Evolutionary conservation across 2,329 filamentous ascomycete species (phyloP), one percentile per base, ranked within the genome.

Genomic region (Aureobasidium sp.): DNA sequence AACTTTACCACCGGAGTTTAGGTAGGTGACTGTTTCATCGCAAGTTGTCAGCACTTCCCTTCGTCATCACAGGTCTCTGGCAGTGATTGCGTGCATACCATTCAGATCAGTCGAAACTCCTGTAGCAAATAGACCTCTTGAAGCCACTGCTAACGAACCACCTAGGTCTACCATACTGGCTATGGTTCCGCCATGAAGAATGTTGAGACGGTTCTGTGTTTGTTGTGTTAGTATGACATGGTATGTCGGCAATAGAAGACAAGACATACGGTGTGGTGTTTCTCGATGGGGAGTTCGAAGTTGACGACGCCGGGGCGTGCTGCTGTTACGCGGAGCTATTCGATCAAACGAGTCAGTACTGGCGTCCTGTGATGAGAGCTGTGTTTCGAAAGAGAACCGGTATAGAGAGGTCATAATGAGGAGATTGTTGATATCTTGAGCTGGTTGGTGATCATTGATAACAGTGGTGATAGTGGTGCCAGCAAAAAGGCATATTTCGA

Each of bases 111-210:
- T 88, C 1, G 83, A 86, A 2, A 88, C 85, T 8, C 85, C 85
- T 0, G 85, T 88, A 25, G 84, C 79, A 68, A 83, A 87, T 1
- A 88, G 76, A 0, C 85, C 85, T 37, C 81, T 76, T 0, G 85
- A 87, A 7, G 85, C 85, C 44, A 88, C 82, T 9, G 85, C 85
- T 10, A 88, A 74, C 16, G 83, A 86, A 27, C 85, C 85, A 5
- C 85, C 85, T 1, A 87, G 80, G 66, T 88, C 85, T 50, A 86
- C 84, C 75, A 92, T 86, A 70, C 85, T 89, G 3, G 89, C 89
- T 32, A 93, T 85, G 0, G 89, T 90, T 4, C 89, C 89, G 21
- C 89, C 89, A 68, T 93, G 89, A 32, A 92, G 81, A 39, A 87
- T 91, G 59, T 85, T 82, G 0, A 93, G 78, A 1, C 89, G 85